phyloP scores from a whole-genome alignment of 805 yeast species.

The Ogataea methanolica region DNA sequence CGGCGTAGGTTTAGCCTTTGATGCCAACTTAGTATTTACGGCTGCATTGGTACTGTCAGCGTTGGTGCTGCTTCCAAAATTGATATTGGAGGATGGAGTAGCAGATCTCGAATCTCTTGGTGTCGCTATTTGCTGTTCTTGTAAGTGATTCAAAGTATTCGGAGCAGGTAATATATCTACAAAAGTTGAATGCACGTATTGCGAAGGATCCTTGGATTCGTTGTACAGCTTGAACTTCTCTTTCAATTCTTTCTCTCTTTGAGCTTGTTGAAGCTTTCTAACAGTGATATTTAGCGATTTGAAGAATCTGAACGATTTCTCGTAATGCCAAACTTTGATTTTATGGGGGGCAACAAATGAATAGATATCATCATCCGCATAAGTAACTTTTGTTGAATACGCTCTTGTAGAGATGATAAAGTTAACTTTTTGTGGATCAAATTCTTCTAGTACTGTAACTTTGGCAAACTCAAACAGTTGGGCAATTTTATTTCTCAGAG shows the following conservation, averaged over 20 bases:
- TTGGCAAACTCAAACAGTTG: conserved; percentile 45
- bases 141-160: background rate
- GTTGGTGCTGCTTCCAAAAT: conserved; percentile 1
- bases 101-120: conserved; percentile 15
- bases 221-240: background rate
- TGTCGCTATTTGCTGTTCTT: conserved; percentile 7
- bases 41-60: background rate
- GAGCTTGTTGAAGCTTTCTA: conserved; percentile 30
- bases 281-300: conserved; percentile 43
- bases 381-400: conserved; percentile 32
- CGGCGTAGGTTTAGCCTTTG: conserved; percentile 6
- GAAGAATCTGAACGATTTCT: conserved; percentile 51
- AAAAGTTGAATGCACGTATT: background rate
- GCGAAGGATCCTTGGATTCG: too few species aligned
- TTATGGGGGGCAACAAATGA: conserved; percentile 39
- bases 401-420: conserved; percentile 45
- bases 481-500: conserved; percentile 37
- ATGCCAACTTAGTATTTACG: background rate
- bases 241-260: conserved; percentile 13
- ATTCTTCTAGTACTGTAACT: conserved; percentile 39
- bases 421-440: conserved; percentile 39
- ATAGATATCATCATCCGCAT: conserved; percentile 42
- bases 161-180: conserved; percentile 20
- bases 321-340: conserved; percentile 58
- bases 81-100: conserved; percentile 7